Evolutionary conservation across 345 rosid species (phyloP), one percentile per base, ranked within the genome.

Genomic region (Camelina sativa): DNA sequence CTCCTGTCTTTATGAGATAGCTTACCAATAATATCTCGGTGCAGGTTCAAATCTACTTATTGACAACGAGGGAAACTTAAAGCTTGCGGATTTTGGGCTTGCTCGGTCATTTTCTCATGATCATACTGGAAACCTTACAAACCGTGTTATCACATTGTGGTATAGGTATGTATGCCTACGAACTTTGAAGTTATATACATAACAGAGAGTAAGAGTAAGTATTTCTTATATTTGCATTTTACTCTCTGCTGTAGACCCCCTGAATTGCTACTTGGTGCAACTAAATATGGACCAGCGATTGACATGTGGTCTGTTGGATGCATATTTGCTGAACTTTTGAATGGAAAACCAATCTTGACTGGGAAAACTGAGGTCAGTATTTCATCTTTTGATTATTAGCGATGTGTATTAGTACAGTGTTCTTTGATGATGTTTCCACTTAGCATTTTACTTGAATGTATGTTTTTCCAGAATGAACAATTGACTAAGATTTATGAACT

Each of bases 241-340:
- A 6, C 16, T 67, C 48, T 30, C 52, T 71, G 35, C 8, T 25
- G 30, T 82, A 94, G 99, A 81, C 99, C 99, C 34, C 98, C 98
- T 3, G 98, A 94, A 65, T 86, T 94, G 82, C 86, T 94, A 55
- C 97, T 94, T 76, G 98, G 98, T 69, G 84, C 97, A 65, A 91
- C 97, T 17, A 90, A 90, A 75, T 94, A 94, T 71, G 95, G 97
- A 63, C 97, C 98, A 65, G 95, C 97, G 38, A 95, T 91, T 78
- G 97, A 91, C 73, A 92, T 91, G 91, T 91, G 97, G 97, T 91
- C 98, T 5, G 98, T 91, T 62, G 97, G 97, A 64, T 94, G 98
- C 65, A 89, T 94, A 62, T 88, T 94, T 86, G 98, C 98, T 15
- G 98, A 94, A 80, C 91, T 94, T 58, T 73, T 94, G 69, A 87